Evolutionary conservation across 345 rosid species (phyloP).

Genomic region (Gossypium ekmanianum): DNA sequence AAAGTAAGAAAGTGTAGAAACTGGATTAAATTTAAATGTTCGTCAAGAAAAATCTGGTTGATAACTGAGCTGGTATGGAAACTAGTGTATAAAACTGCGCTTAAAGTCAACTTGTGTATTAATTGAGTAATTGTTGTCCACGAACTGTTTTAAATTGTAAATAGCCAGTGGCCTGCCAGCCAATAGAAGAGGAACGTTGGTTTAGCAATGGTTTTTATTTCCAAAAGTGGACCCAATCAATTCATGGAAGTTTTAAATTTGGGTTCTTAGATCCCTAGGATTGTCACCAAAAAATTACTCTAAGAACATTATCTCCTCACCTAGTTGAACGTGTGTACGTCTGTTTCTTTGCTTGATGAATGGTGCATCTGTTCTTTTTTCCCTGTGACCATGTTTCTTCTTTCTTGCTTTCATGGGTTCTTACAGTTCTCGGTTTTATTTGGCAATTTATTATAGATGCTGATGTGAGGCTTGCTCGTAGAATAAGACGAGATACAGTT

Average conservation of each 20-base stretch:
- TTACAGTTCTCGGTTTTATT: constrained; percentile 16
- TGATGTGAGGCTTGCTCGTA: constrained; percentile 99
- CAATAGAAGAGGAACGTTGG: not conserved
- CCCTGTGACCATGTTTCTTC: constrained; percentile 5
- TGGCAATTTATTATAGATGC: constrained; percentile 64
- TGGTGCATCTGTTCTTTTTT: constrained; percentile 7
- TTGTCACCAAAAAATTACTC: not conserved
- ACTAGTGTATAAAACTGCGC: not conserved
- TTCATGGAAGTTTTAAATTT: not conserved
- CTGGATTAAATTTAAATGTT: not conserved
- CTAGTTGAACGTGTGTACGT: not conserved
- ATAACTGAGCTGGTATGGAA: not conserved
- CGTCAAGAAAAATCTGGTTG: not conserved
- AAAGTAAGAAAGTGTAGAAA: not conserved
- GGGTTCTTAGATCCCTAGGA: not conserved
- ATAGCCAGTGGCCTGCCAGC: not conserved
- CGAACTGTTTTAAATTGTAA: not conserved
- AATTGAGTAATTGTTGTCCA: constrained; percentile 7
- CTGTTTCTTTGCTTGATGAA: not conserved
- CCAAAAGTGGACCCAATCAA: not conserved
- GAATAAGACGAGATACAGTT: constrained; percentile 95
- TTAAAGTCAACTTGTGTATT: not conserved
- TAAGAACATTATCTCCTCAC: not conserved
- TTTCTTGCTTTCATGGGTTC: not conserved
- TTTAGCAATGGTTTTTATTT: not conserved